These are phyloP conservation scores for Rubroshorea leprosula DNA, from an alignment of 345 rosid species.

Conservation along the genomic window DNA sequence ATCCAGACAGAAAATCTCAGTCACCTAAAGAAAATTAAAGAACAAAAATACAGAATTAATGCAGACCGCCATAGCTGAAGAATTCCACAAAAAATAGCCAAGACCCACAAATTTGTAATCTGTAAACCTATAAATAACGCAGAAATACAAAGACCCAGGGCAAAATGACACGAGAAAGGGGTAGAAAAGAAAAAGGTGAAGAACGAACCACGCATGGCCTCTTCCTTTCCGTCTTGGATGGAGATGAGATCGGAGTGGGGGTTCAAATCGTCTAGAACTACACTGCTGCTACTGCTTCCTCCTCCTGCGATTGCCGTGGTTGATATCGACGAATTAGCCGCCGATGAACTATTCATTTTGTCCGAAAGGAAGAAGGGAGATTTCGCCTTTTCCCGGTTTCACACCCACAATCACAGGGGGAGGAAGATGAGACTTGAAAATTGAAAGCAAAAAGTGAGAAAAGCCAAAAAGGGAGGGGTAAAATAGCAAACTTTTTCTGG, in stretches of 20 bases:
- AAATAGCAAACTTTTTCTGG: no score
- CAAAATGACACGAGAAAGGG: not conserved
- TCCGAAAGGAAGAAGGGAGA: not conserved
- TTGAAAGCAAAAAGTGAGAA: no score
- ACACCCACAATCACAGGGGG: no score
- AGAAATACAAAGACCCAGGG: not conserved
- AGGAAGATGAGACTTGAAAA: no score
- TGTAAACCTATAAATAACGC: not conserved
- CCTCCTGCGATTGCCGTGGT: conserved; percentile 67
- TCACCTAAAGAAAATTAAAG: no score
- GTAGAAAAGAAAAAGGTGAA: conserved; percentile 6
- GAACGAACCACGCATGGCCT: conserved; percentile 44
- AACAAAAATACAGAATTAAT: no score
- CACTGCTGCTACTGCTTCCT: conserved; percentile 45
- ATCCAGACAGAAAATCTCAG: no score
- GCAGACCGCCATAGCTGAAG: not conserved
- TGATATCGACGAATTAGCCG: conserved; percentile 64
- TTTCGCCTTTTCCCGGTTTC: not conserved
- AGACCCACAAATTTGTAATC: no score
- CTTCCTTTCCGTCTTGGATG: conserved; percentile 58
- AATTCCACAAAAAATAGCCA: not conserved
- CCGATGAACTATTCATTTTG: conserved; percentile 64
- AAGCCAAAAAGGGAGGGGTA: no score
- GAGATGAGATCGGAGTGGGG: conserved; percentile 60
- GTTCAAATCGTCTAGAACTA: conserved; percentile 55